Evolutionary conservation across 2,329 filamentous ascomycete genomes (phyloP), one percentile per base, ranked within the genome.

Genomic region (Diaporthe australafricana): DNA sequence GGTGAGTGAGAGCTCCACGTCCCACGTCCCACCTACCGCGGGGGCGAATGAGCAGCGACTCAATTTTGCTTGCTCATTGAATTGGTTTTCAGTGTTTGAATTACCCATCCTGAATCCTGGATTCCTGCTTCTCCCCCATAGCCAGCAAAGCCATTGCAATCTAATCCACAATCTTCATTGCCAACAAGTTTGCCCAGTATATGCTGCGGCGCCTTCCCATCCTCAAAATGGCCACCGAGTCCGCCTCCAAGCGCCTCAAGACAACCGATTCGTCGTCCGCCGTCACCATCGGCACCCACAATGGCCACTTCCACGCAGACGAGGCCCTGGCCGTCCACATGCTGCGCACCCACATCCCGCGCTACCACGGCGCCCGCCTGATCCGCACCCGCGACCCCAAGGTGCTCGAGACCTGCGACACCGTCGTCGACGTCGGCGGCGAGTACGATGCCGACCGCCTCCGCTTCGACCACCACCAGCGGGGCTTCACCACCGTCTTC

Each of bases 221-320:
- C 60, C 5, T 73, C 75, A 83, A 75, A 78, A 93, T 93, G 91
- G 87, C 91, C 22, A 57, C 67, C 78, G 89, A 94, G 87, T 89
- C 86, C 80, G 88, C 91, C 78, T 84, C 92, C 74, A 98, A 98
- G 85, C 92, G 94, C 82, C 85, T 97, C 81, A 98, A 97, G 88
- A 94, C 92, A 77, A 87, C 89, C 74, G 84, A 85, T 74, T 82
- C 82, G 73, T 77, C 79, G 70, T 82, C 82, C 73, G 77, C 79
- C 70, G 84, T 92, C 75, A 84, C 91, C 77, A 97, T 98, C 81
- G 96, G 95, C 80, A 99, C 96, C 38, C 96, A 99, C 89, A 98
- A 93, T 85, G 96, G 96, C 77, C 95, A 98, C 87, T 99, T 99
- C 89, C 96, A 99, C 86, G 96, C 96, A 81, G 96, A 99, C 83